Evolutionary conservation across 768 basidiomycete genomes (phyloP).

Genomic region (Pulveroboletus frians): DNA sequence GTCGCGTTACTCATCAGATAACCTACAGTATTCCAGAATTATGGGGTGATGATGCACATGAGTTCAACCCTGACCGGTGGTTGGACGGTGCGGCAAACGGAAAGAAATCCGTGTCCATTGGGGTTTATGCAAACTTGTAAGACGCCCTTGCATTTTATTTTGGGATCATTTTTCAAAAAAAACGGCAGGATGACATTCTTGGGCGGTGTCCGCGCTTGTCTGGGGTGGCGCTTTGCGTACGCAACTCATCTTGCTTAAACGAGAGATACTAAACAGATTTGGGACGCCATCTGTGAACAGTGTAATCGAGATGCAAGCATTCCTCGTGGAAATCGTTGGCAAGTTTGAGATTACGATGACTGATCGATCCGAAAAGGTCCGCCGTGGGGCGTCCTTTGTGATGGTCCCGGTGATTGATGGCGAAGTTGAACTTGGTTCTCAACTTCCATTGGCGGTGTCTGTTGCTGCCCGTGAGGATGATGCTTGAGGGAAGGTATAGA

Average conservation of each 20-base stretch:
- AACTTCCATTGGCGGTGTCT: slow-evolving; percentile 30
- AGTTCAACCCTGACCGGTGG: slow-evolving; percentile 30
- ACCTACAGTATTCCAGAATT: slow-evolving; percentile 22
- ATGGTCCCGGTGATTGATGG: slow-evolving; percentile 31
- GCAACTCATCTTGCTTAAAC: not conserved
- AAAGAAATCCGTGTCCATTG: slow-evolving; percentile 20
- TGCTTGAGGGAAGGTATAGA: not conserved
- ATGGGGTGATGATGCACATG: slow-evolving; percentile 30
- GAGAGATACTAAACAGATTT: slow-evolving; percentile 1
- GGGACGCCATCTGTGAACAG: slow-evolving; percentile 12
- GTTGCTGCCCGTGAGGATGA: slow-evolving; percentile 6
- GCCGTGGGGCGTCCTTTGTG: slow-evolving; percentile 25
- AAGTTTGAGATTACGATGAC: slow-evolving; percentile 47
- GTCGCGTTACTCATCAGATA: not conserved
- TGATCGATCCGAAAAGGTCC: slow-evolving; percentile 24
- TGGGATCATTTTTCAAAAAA: not conserved
- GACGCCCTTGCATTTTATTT: not conserved
- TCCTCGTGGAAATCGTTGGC: slow-evolving; percentile 50
- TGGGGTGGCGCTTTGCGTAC: slow-evolving; percentile 33
- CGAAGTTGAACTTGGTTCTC: slow-evolving; percentile 27
- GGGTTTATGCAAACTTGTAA: slow-evolving; percentile 29
- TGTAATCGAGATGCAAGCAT: slow-evolving; percentile 51
- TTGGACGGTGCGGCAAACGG: slow-evolving; percentile 14
- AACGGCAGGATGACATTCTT: slow-evolving; percentile 28
- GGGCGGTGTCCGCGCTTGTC: slow-evolving; percentile 21